These are phyloP conservation scores for Stemphylium lycopersici DNA, from an alignment of 2,329 filamentous ascomycete species.

Conservation along the genomic window DNA sequence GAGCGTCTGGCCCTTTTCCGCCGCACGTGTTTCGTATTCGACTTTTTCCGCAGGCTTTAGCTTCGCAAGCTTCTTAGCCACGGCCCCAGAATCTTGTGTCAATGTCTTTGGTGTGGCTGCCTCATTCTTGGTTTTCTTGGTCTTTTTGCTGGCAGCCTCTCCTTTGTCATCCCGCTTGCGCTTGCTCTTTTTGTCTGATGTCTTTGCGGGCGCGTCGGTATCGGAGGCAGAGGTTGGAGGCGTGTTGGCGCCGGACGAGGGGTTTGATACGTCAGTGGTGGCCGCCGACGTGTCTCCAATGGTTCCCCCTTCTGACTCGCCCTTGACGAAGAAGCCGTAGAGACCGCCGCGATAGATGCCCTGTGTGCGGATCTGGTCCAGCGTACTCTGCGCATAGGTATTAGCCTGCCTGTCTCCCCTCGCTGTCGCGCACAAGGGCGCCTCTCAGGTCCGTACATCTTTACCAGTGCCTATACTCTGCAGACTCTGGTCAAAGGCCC, in stretches of 20 bases:
- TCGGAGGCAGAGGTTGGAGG: constrained; percentile 38
- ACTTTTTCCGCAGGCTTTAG: constrained; percentile 36
- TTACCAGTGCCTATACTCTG: constrained; percentile 62
- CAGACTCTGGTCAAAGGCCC: constrained; percentile 89
- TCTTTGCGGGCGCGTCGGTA: constrained; percentile 21
- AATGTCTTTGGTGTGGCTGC: constrained; percentile 4
- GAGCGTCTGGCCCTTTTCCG: constrained; percentile 46
- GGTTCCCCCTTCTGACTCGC: constrained; percentile 78
- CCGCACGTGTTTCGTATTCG: constrained; percentile 44
- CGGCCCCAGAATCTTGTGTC: constrained; percentile 6
- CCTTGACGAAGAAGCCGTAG: constrained; percentile 84
- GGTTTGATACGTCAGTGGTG: constrained; percentile 23
- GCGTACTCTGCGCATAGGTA: constrained; percentile 60
- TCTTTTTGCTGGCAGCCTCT: constrained; percentile 15
- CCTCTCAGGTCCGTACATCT: constrained; percentile 22
- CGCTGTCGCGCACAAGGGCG: not conserved
- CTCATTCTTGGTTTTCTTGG: constrained; percentile 19
- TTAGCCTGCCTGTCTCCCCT: not conserved
- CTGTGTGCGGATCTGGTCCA: constrained; percentile 55
- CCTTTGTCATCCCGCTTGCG: constrained; percentile 33
- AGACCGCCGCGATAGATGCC: constrained; percentile 62
- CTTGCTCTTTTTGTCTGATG: constrained; percentile 30
- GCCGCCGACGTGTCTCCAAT: constrained; percentile 48
- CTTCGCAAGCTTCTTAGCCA: constrained; percentile 36
- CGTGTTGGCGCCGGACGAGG: constrained; percentile 29